A percentile compares a stretch with the other conserved stretches of the same genome.
Conservation (phyloP, 2,329 filamentous ascomycete species). For the Venturia aucupariae region DNA sequence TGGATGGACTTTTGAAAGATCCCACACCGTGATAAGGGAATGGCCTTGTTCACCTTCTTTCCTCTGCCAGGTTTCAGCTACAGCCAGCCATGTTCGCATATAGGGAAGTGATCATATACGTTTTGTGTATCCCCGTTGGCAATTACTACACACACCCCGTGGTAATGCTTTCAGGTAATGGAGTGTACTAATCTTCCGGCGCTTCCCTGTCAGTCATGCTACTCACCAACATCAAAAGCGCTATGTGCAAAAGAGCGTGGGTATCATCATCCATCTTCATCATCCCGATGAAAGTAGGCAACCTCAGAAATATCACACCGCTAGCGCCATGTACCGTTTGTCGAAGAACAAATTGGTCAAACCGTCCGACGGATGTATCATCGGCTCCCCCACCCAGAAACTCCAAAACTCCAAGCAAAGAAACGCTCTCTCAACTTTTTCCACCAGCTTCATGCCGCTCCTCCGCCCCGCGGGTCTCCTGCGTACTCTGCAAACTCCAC, state of each 20-base stretch:
- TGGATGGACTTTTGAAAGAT: no score
- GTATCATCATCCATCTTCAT: neutral
- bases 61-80: no score
- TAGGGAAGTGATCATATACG: no score
- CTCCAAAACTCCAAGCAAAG: neutral
- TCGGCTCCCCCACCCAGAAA: neutral
- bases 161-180: neutral
- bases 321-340: neutral
- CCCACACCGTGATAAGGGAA: no score
- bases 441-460: neutral
- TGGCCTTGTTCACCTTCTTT: no score
- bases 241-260: neutral
- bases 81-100: no score
- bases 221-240: neutral
- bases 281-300: no score
- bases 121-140: no score
- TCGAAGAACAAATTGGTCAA: neutral
- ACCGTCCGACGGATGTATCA: neutral
- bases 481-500: slow-evolving; percentile 2
- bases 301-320: neutral
- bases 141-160: no score
- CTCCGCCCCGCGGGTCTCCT: neutral
- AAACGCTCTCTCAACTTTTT: neutral
- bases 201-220: neutral
- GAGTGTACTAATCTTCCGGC: neutral